A percentile compares a stretch with the other conserved stretches of the same genome.
Conservation (phyloP, 306 rosid genomes). For the Castanopsis chinensis region DNA sequence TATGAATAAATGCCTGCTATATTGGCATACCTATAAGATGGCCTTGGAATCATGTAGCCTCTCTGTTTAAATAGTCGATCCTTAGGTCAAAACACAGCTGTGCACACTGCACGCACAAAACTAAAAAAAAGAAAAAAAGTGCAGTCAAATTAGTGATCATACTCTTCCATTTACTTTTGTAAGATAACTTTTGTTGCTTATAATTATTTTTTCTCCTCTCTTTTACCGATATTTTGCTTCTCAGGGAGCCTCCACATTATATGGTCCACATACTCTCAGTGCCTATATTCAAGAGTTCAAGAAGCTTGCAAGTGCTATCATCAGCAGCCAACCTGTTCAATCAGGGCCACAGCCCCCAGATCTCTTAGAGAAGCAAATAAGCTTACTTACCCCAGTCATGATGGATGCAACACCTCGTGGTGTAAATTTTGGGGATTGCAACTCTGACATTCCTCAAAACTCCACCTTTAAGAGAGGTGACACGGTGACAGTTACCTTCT, state of each 20-base stretch:
- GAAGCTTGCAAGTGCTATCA: slow-evolving; percentile 72
- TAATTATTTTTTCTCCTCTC: background rate
- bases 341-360: slow-evolving; percentile 85
- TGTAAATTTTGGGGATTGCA: slow-evolving; percentile 64
- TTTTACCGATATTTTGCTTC: slow-evolving; percentile 6
- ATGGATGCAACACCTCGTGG: slow-evolving; percentile 69
- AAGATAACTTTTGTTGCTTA: background rate
- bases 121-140: background rate
- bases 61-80: background rate
- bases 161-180: background rate
- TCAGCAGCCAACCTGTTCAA: slow-evolving; percentile 33
- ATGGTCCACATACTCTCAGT: slow-evolving; percentile 80
- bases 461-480: slow-evolving; percentile 68
- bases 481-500: slow-evolving; percentile 58
- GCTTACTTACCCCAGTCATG: slow-evolving; percentile 78
- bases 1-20: too few species aligned
- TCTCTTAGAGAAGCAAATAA: slow-evolving; percentile 65
- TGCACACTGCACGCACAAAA: background rate
- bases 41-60: background rate
- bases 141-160: background rate
- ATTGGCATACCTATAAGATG: background rate
- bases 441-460: slow-evolving; percentile 59
- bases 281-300: slow-evolving; percentile 91
- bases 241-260: slow-evolving; percentile 90
- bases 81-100: background rate